These are phyloP conservation scores for Arbutus unedo DNA, from an alignment of 148 eudicot genomes.

Conservation along the genomic window DNA sequence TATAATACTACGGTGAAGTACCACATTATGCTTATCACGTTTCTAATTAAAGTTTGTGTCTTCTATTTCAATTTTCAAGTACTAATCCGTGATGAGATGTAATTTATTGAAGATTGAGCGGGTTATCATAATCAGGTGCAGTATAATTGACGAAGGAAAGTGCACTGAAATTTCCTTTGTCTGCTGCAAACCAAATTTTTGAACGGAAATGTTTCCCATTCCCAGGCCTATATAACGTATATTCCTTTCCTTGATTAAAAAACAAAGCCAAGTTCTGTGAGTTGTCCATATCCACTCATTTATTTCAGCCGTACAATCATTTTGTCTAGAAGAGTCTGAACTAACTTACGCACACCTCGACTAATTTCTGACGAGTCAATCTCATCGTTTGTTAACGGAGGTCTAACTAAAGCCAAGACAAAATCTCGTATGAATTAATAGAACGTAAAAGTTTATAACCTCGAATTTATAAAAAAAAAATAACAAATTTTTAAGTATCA, in stretches of 20 bases:
- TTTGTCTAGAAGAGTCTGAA: too few relatives aligned
- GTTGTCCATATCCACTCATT: not conserved
- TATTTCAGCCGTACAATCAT: too few relatives aligned
- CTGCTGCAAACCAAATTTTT: not conserved
- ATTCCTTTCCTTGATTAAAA: not conserved
- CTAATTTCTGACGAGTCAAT: too few relatives aligned
- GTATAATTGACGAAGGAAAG: slow-evolving; percentile 10
- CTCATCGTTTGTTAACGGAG: too few relatives aligned
- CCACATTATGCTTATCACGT: not conserved
- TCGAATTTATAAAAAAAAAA: too few relatives aligned
- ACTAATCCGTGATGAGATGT: not conserved
- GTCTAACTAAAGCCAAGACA: too few relatives aligned
- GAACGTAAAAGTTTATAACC: too few relatives aligned
- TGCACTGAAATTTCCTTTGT: slow-evolving; percentile 15
- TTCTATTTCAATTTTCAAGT: not conserved
- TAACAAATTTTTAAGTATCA: too few relatives aligned
- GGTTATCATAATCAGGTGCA: not conserved
- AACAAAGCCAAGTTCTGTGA: not conserved
- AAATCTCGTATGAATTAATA: too few relatives aligned
- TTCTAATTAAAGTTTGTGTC: not conserved
- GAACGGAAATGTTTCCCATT: not conserved
- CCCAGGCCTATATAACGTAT: not conserved
- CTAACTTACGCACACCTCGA: too few relatives aligned
- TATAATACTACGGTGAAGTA: not conserved
- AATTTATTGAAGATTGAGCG: not conserved